phyloP scores from a whole-genome alignment of 345 rosid species.

The Lepidium aucheri region DNA sequence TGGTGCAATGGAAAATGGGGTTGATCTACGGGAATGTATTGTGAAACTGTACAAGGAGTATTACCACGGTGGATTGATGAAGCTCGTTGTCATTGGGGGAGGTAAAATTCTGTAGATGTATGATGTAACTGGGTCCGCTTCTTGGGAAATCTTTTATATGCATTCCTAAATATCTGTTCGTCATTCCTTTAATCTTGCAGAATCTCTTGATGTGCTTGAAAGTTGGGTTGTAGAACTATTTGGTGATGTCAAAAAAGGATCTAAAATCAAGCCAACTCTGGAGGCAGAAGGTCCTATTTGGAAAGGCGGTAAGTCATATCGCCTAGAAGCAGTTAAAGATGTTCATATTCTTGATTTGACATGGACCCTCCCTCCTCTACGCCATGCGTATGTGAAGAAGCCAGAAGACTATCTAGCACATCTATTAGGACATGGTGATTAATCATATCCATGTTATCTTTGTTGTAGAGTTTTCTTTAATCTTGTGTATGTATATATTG shows the following conservation, averaged over 20 bases:
- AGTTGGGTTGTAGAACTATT: slow-evolving; percentile 84
- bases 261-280: slow-evolving; percentile 49
- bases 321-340: slow-evolving; percentile 87
- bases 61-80: slow-evolving; percentile 91
- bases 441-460: not conserved
- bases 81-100: slow-evolving; percentile 95
- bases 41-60: slow-evolving; percentile 53
- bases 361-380: slow-evolving; percentile 92
- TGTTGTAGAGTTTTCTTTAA: not conserved
- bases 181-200: slow-evolving; percentile 39
- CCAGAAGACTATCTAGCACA: slow-evolving; percentile 94
- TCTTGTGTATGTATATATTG: slow-evolving; percentile 1
- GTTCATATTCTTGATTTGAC: slow-evolving; percentile 73
- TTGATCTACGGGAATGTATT: slow-evolving; percentile 71
- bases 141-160: not conserved
- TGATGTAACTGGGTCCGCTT: slow-evolving; percentile 1
- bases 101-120: slow-evolving; percentile 39
- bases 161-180: not conserved
- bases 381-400: slow-evolving; percentile 78
- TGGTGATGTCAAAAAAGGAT: slow-evolving; percentile 53
- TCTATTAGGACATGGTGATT: slow-evolving; percentile 85
- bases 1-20: slow-evolving; percentile 80
- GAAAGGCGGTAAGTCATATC: slow-evolving; percentile 69
- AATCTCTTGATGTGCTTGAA: slow-evolving; percentile 81
- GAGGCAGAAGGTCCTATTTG: slow-evolving; percentile 65